Evolutionary conservation across 1,139 yeast genomes (phyloP), one percentile per base, ranked within the genome.

Genomic region (Arxiozyma bovina): DNA sequence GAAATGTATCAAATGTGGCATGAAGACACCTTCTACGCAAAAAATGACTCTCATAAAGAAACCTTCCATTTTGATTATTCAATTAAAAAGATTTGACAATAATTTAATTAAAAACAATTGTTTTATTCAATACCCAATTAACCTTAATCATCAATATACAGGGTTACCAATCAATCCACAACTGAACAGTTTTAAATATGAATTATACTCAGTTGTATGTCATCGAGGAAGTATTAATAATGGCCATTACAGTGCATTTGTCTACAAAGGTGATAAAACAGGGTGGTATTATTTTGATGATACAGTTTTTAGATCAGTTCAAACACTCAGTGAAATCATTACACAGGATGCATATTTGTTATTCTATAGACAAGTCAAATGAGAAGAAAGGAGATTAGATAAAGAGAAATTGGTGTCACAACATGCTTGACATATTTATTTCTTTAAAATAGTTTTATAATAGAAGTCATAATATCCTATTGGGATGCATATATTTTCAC

Each of bases 161-260:
- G 45, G 41, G 5, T 8, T 45, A 15, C 44, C 15, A 23, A 40
- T 8, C 21, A 20, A n/a, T 7, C n/a, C 48, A 1, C 8, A 20
- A 42, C 6, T n/a, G 2, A 34, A 42, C 20, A 2, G 30, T 15
- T 21, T 21, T 68, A 72, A 77, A 42, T 91, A 89, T 68, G 80
- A 80, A 59, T 72, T 91, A 44, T 87, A 82, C 61, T 96, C 87
- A 0, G 96, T 90, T 42, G 91, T 90, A 17, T 87, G 87, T 62
- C 98, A 91, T 70, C 78, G 74, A 57, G 98, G 98, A 1, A 73
- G 79, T 1, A 74, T 90, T 53, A 79, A 83, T 49, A 88, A 94
- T 4, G 98, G 98, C 0, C 98, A 91, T 70, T 91, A 91, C 69
- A 91, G 97, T 0, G 77, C 96, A 0, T 85, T 82, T 64, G 94